A percentile compares a stretch with the other conserved stretches of the same genome.
These are phyloP conservation scores for Gloeostereum incarnatum DNA, from an alignment of 768 basidiomycete genomes.

Conservation along the genomic window DNA sequence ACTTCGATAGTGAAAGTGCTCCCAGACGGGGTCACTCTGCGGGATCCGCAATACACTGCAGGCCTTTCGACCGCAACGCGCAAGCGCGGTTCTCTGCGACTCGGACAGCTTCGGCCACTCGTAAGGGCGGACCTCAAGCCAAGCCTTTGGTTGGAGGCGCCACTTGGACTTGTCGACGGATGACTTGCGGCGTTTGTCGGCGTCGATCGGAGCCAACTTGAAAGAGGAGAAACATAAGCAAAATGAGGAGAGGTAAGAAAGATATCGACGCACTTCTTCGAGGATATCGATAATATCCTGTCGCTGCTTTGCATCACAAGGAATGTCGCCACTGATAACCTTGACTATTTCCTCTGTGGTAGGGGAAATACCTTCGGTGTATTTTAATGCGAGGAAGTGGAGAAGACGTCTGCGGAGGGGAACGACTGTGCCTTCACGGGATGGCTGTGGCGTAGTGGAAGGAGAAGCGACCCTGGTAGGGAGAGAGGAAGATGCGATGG, in stretches of 20 bases:
- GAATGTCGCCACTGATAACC: slow-evolving; percentile 36
- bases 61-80: slow-evolving; percentile 38
- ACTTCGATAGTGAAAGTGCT: slow-evolving; percentile 31
- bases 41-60: slow-evolving; percentile 45
- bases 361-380: no score
- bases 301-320: slow-evolving; percentile 21
- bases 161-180: slow-evolving; percentile 29
- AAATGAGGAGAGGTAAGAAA: not conserved
- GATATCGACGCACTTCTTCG: slow-evolving; percentile 32
- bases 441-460: slow-evolving; percentile 12
- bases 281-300: slow-evolving; percentile 39
- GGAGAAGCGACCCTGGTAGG: slow-evolving; percentile 20
- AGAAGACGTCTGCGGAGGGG: slow-evolving; percentile 36
- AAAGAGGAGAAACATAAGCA: not conserved
- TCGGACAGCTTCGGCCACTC: slow-evolving; percentile 46
- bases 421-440: slow-evolving; percentile 11
- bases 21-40: slow-evolving; percentile 56
- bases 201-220: slow-evolving; percentile 39
- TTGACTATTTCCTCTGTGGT: slow-evolving; percentile 39
- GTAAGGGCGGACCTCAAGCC: slow-evolving; percentile 64
- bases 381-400: slow-evolving; percentile 38
- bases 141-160: slow-evolving; percentile 44
- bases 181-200: slow-evolving; percentile 17
- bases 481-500: slow-evolving; percentile 17
- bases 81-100: slow-evolving; percentile 36